These are phyloP conservation scores for Penicillium sclerotigenum DNA, from an alignment of 2,329 filamentous ascomycete genomes.

Conservation along the genomic window DNA sequence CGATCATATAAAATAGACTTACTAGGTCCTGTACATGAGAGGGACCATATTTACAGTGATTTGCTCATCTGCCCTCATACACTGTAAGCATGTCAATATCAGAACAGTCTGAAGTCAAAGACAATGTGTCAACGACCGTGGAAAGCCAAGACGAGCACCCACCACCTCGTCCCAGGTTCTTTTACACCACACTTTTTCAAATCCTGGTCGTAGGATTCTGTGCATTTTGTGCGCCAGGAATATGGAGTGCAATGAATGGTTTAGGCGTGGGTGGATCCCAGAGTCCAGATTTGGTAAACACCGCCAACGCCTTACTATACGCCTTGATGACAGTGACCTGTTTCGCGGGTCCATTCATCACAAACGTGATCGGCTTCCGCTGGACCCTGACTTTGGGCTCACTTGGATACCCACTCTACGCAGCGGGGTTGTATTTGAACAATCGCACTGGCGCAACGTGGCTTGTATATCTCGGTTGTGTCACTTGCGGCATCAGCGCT, in stretches of 20 bases:
- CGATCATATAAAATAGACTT: background rate
- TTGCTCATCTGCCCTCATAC: background rate
- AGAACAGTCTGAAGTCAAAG: background rate
- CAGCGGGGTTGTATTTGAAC: constrained; percentile 42
- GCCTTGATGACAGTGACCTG: constrained; percentile 47
- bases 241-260: constrained; percentile 46
- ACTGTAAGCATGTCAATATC: background rate
- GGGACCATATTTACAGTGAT: background rate
- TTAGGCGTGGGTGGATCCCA: constrained; percentile 45
- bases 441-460: constrained; percentile 39
- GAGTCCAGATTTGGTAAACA: constrained; percentile 43
- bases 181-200: constrained; percentile 34
- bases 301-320: constrained; percentile 48
- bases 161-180: constrained; percentile 2
- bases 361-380: constrained; percentile 20
- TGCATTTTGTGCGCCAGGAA: constrained; percentile 43
- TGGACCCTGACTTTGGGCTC: constrained; percentile 46
- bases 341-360: constrained; percentile 36
- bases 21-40: background rate
- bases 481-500: constrained; percentile 39
- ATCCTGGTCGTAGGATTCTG: constrained; percentile 41
- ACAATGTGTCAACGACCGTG: background rate
- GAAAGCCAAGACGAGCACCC: background rate
- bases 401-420: constrained; percentile 43
- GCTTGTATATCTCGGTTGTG: constrained; percentile 41